Conservation (phyloP, 768 basidiomycete species). For the Suillus lakei region DNA sequence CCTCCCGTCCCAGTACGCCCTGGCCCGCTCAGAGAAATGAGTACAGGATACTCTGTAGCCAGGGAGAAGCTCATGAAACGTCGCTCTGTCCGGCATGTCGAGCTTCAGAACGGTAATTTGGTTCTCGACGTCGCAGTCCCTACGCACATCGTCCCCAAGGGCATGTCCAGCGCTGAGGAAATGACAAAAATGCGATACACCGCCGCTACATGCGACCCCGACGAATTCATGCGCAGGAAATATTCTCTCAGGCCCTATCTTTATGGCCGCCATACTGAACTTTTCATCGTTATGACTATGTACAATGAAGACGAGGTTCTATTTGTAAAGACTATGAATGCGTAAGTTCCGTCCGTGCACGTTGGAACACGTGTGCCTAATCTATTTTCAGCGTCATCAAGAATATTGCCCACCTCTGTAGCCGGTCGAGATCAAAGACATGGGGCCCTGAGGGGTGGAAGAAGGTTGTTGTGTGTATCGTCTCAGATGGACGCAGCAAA, state of each 20-base stretch:
- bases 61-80: conserved; percentile 84
- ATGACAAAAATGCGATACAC: conserved; percentile 88
- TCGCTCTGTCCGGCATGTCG: conserved; percentile 77
- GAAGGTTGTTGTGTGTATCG: conserved; percentile 87
- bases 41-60: conserved; percentile 67
- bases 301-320: conserved; percentile 90
- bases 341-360: conserved; percentile 48
- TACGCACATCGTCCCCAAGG: conserved; percentile 73
- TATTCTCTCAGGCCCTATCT: conserved; percentile 84
- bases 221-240: conserved; percentile 79
- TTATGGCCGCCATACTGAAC: conserved; percentile 80
- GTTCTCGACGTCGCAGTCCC: conserved; percentile 86
- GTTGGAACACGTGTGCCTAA: conserved; percentile 12
- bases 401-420: conserved; percentile 81
- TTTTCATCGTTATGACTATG: conserved; percentile 98
- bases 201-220: conserved; percentile 88
- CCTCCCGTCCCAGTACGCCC: conserved; percentile 61
- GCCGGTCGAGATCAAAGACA: conserved; percentile 69
- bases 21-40: conserved; percentile 49
- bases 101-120: conserved; percentile 81
- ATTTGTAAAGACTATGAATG: conserved; percentile 83
- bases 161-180: conserved; percentile 66
- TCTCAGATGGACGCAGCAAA: conserved; percentile 85
- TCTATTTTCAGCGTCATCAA: conserved; percentile 69
- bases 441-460: conserved; percentile 93